Evolutionary conservation across 2,329 filamentous ascomycete genomes (phyloP).

Genomic region (Tolypocladium capitatum): DNA sequence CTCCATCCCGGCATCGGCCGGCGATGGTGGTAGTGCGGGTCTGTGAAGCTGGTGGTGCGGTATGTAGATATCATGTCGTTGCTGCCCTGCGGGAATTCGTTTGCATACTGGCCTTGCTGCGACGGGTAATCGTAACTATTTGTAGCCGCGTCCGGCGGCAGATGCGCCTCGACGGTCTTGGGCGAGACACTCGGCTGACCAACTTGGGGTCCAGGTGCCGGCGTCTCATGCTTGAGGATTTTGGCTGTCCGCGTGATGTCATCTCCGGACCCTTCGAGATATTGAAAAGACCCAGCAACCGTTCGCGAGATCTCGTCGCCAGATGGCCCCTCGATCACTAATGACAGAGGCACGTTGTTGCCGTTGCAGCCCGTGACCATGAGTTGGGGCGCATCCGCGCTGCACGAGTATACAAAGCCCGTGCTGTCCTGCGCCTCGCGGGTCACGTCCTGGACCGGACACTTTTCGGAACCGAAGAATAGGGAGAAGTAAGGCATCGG

Average conservation of each 20-base stretch:
- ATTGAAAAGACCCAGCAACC: slow-evolving; percentile 32
- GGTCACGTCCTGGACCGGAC: slow-evolving; percentile 44
- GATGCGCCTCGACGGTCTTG: slow-evolving; percentile 25
- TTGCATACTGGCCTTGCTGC: slow-evolving; percentile 26
- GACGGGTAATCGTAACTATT: slow-evolving; percentile 33
- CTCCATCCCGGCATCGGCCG: slow-evolving; percentile 25
- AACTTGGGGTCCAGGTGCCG: slow-evolving; percentile 20
- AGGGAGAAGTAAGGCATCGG: slow-evolving; percentile 47
- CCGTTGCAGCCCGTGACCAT: slow-evolving; percentile 35
- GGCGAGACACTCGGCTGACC: slow-evolving; percentile 28
- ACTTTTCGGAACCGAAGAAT: slow-evolving; percentile 67
- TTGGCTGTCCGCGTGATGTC: slow-evolving; percentile 26
- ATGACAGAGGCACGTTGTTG: slow-evolving; percentile 40
- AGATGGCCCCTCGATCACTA: slow-evolving; percentile 37
- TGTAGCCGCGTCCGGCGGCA: slow-evolving; percentile 25
- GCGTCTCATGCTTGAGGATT: slow-evolving; percentile 21
- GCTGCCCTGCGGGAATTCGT: slow-evolving; percentile 25
- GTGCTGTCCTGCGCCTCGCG: slow-evolving; percentile 44
- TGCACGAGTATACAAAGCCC: slow-evolving; percentile 59
- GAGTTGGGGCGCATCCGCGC: slow-evolving; percentile 54
- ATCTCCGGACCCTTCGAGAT: slow-evolving; percentile 36
- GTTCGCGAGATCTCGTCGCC: slow-evolving; percentile 40
- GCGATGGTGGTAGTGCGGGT: slow-evolving; percentile 31
- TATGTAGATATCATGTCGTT: slow-evolving; percentile 44
- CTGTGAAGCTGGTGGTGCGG: slow-evolving; percentile 36